A percentile compares a stretch with the other conserved stretches of the same genome.
These are phyloP conservation scores for Fusarium mexicanum DNA, from an alignment of 2,329 filamentous ascomycete species.

Conservation along the genomic window DNA sequence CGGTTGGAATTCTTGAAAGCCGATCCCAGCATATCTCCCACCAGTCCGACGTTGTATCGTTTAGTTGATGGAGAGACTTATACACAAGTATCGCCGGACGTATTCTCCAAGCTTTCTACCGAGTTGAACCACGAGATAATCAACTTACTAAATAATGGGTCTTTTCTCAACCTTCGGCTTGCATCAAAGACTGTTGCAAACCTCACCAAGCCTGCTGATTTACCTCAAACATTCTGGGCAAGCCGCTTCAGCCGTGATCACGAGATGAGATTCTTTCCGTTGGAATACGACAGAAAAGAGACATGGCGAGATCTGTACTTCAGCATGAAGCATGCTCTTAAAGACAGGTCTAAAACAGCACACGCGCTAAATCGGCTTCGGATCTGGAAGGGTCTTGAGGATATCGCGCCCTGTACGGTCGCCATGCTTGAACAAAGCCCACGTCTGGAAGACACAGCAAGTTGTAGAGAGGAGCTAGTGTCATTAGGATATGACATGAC, in stretches of 20 bases:
- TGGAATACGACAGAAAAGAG: rapidly evolving
- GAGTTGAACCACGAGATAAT: background rate
- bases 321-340: background rate
- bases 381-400: background rate
- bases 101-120: background rate
- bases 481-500: background rate
- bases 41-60: background rate
- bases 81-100: background rate
- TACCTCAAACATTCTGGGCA: slow-evolving; percentile 18
- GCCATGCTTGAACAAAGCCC: background rate
- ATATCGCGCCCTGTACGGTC: background rate
- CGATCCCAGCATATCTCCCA: background rate
- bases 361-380: background rate
- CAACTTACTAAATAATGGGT: background rate
- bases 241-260: slow-evolving; percentile 2
- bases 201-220: background rate
- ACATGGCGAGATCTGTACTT: slow-evolving; percentile 6
- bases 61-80: background rate
- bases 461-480: background rate
- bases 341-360: background rate
- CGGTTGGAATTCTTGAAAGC: background rate
- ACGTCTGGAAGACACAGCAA: rapidly evolving
- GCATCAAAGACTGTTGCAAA: background rate
- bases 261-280: slow-evolving; percentile 11
- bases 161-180: slow-evolving; percentile 6